Conservation (phyloP, 352 stramenopile species). For the Peronosclerospora sorghi region DNA sequence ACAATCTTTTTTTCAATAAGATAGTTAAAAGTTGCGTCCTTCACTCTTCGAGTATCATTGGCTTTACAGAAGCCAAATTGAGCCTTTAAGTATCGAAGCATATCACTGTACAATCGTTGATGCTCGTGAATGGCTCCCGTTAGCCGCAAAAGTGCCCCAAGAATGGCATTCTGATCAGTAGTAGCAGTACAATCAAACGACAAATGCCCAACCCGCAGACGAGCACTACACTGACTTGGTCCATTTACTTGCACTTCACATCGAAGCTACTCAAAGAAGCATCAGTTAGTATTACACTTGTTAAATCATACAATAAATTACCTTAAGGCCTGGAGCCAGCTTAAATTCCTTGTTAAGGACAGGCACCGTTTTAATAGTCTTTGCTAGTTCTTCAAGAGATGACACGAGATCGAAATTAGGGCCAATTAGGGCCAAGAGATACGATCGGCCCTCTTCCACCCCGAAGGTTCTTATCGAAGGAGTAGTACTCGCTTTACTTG, state of each 20-base stretch:
- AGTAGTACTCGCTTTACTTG: conserved; percentile 1
- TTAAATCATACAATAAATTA: conserved; percentile 10
- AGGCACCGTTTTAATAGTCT: conserved; percentile 22
- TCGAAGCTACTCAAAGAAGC: conserved; percentile 29
- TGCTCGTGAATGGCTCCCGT: conserved; percentile 27
- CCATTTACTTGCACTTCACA: conserved; percentile 19
- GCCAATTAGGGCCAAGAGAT: conserved; percentile 43
- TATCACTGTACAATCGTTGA: conserved; percentile 27
- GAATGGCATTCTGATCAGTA: conserved; percentile 38
- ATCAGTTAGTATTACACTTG: conserved; percentile 2
- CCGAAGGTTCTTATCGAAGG: conserved; percentile 10
- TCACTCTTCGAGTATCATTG: conserved; percentile 33
- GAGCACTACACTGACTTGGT: conserved; percentile 14
- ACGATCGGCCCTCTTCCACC: conserved; percentile 26
- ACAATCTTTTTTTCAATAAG: conserved; percentile 31
- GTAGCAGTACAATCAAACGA: conserved; percentile 19
- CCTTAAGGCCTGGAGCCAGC: conserved; percentile 38
- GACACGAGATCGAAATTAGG: conserved; percentile 47
- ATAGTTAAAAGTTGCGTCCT: conserved; percentile 37
- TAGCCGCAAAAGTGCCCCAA: conserved; percentile 30
- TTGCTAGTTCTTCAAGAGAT: conserved; percentile 33
- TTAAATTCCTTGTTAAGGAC: conserved; percentile 51
- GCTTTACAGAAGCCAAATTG: conserved; percentile 28
- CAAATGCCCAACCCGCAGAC: conserved; percentile 34
- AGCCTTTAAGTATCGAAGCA: conserved; percentile 31